Conservation (phyloP, 805 yeast species). For the Saccharomycopsis fodiens region DNA sequence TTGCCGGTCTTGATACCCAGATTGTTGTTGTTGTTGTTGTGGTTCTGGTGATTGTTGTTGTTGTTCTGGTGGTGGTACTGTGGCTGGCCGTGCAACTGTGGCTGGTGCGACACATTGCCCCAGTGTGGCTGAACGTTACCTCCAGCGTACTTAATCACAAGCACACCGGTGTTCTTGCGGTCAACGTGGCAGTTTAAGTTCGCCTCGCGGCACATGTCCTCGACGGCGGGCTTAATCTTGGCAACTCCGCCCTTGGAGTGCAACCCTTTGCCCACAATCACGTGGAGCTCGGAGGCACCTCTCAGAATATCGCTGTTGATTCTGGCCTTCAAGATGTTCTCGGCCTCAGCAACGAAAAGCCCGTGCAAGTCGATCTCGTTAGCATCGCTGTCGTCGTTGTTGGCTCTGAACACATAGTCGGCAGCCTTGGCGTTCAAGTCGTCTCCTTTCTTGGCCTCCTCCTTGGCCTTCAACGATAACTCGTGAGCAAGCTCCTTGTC, state of each 20-base stretch:
- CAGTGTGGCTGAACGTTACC: constrained; percentile 16
- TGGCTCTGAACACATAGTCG: constrained; percentile 77
- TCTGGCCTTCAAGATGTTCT: constrained; percentile 64
- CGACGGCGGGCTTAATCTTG: constrained; percentile 84
- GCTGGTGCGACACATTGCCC: constrained; percentile 21
- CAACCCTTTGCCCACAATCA: constrained; percentile 89
- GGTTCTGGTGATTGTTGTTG: constrained; percentile 19
- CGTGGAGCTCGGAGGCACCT: constrained; percentile 49
- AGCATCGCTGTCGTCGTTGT: constrained; percentile 76
- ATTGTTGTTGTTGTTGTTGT: constrained; percentile 25
- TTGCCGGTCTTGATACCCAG: constrained; percentile 21
- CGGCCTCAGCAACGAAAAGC: constrained; percentile 81
- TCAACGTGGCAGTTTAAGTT: constrained; percentile 56
- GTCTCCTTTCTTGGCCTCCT: constrained; percentile 55
- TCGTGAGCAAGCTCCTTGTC: constrained; percentile 67
- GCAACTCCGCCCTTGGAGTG: constrained; percentile 81
- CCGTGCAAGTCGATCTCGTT: constrained; percentile 95
- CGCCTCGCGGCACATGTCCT: constrained; percentile 62
- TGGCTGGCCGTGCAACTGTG: constrained; percentile 25
- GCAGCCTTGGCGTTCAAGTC: constrained; percentile 75
- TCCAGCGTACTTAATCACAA: constrained; percentile 40
- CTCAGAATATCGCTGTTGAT: constrained; percentile 53
- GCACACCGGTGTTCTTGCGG: constrained; percentile 70
- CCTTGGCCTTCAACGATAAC: constrained; percentile 61
- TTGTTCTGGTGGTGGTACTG: constrained; percentile 23